phyloP scores from a whole-genome alignment of 352 stramenopile species.

The Saprolegnia diclina region DNA sequence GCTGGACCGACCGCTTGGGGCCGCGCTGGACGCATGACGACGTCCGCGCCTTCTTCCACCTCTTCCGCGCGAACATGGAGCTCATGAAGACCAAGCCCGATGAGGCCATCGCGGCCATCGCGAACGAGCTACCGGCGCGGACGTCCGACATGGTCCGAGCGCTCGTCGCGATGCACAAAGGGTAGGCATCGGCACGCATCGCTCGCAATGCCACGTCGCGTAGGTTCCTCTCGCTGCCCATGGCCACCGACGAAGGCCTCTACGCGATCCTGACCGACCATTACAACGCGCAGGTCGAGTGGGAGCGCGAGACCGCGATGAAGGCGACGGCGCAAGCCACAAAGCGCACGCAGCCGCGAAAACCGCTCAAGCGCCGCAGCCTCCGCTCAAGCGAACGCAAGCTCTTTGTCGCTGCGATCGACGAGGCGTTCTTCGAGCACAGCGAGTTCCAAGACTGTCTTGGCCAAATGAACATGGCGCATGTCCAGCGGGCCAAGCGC shows the following conservation, averaged over 20 bases:
- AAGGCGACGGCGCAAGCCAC: background rate
- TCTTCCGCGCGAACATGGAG: background rate
- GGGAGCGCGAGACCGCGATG: constrained; percentile 23
- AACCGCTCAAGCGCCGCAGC: background rate
- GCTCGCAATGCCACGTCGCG: background rate
- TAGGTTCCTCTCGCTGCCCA: constrained; percentile 43
- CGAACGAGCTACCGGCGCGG: constrained; percentile 42
- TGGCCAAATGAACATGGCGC: constrained; percentile 50
- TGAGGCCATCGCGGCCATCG: constrained; percentile 28
- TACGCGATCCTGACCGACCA: constrained; percentile 63
- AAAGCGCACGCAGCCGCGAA: background rate
- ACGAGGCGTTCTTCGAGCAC: constrained; percentile 58
- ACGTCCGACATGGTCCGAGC: constrained; percentile 55
- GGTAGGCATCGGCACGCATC: constrained; percentile 32
- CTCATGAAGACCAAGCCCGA: background rate
- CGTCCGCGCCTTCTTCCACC: constrained; percentile 17
- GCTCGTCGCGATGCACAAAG: constrained; percentile 59
- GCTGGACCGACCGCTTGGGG: constrained; percentile 24
- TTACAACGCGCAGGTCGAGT: constrained; percentile 40
- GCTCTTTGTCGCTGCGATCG: constrained; percentile 13
- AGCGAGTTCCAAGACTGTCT: constrained; percentile 77
- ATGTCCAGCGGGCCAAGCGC: constrained; percentile 33
- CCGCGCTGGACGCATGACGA: constrained; percentile 22
- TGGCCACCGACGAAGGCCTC: constrained; percentile 65
- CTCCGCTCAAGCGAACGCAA: constrained; percentile 9